Evolutionary conservation across 148 eudicot species (phyloP).

Genomic region (Rhododendron mucronatum): DNA sequence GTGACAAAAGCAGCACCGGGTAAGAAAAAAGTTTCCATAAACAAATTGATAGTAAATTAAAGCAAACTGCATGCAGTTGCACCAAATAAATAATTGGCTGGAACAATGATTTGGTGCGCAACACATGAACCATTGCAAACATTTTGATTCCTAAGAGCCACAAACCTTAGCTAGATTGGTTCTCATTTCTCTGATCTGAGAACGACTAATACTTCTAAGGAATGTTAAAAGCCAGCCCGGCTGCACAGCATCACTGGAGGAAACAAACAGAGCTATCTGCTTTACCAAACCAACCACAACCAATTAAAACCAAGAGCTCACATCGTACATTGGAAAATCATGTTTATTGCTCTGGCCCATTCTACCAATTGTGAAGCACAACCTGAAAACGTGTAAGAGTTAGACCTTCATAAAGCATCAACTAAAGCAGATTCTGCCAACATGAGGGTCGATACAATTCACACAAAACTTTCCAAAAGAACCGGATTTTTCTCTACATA

Average conservation of each 20-base stretch:
- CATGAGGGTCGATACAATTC: not conserved
- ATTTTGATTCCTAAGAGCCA: conserved; percentile 12
- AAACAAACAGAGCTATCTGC: conserved; percentile 90
- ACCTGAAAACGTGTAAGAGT: not conserved
- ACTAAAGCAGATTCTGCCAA: conserved; percentile 8
- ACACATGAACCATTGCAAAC: not conserved
- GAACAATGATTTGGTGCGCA: not conserved
- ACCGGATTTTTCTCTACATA: not conserved
- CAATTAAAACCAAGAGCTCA: not conserved
- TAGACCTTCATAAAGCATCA: not conserved
- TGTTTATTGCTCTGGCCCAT: not conserved
- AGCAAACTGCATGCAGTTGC: not conserved
- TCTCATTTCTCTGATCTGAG: conserved; percentile 59
- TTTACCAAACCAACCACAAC: not conserved
- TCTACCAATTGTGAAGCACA: not conserved
- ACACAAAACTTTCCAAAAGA: not conserved
- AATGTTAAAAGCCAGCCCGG: conserved; percentile 73
- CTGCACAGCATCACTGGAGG: conserved; percentile 79
- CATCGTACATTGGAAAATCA: not conserved
- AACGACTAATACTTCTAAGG: conserved; percentile 55
- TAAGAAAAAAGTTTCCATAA: not conserved
- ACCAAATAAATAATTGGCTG: not conserved
- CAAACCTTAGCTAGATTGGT: conserved; percentile 75
- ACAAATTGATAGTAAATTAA: not conserved
- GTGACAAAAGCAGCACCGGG: not conserved